phyloP scores from a whole-genome alignment of 176 grass and related monocot genomes.

The Ampelocalamus luodianensis region DNA sequence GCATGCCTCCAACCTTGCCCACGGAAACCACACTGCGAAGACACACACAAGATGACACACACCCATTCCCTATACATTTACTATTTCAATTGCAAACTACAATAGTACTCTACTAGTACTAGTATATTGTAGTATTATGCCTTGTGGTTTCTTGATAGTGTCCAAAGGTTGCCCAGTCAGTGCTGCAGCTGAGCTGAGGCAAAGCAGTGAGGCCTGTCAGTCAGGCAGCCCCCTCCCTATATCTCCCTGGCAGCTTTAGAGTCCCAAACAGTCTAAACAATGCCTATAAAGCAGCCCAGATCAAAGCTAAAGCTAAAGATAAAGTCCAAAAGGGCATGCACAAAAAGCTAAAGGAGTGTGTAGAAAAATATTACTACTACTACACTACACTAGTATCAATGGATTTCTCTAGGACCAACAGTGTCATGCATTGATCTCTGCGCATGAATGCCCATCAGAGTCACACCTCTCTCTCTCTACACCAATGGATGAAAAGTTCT shows the following conservation, averaged over 20 bases:
- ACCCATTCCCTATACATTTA: neutral
- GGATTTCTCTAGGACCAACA: neutral
- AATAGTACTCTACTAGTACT: neutral
- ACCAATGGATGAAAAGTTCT: neutral
- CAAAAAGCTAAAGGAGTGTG: constrained; percentile 31
- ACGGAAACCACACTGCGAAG: neutral
- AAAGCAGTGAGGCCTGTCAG: constrained; percentile 8
- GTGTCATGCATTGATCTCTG: constrained; percentile 41
- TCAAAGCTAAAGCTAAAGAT: constrained; percentile 43
- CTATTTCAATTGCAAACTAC: neutral
- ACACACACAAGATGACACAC: neutral
- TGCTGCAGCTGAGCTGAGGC: neutral
- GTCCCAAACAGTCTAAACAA: constrained; percentile 53
- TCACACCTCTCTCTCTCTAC: neutral
- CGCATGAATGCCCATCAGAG: constrained; percentile 30
- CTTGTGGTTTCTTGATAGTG: neutral
- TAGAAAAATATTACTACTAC: no score
- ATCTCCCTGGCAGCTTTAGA: constrained; percentile 43
- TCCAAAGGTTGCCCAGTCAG: neutral
- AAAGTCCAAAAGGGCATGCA: constrained; percentile 38
- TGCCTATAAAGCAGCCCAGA: constrained; percentile 47
- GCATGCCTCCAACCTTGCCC: neutral
- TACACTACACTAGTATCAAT: neutral
- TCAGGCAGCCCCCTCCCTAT: neutral
- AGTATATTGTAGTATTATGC: neutral